Percentiles rank a stretch among this genome's conserved stretches.
These are phyloP conservation scores for Yarrowia osloensis DNA, from an alignment of 805 yeast genomes.

Conservation along the genomic window DNA sequence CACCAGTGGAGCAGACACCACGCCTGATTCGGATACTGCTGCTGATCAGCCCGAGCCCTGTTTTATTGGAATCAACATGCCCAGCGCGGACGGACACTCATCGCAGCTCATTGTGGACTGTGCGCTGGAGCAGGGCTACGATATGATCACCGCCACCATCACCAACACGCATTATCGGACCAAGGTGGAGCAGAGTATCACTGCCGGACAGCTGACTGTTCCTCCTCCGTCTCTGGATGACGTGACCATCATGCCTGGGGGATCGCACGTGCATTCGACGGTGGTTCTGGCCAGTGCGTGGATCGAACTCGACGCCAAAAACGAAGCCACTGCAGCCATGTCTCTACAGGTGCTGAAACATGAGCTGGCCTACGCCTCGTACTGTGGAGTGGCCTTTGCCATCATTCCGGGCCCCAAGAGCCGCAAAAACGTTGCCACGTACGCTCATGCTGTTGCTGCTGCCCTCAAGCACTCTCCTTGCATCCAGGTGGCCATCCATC, in stretches of 20 bases:
- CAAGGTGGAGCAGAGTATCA: conserved; percentile 13
- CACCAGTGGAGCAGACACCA: not conserved
- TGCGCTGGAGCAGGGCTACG: conserved; percentile 50
- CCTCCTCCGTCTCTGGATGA: conserved; percentile 49
- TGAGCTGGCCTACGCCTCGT: conserved; percentile 60
- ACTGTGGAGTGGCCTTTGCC: conserved; percentile 57
- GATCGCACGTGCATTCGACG: conserved; percentile 45
- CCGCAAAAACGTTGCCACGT: conserved; percentile 53
- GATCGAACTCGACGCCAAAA: conserved; percentile 65
- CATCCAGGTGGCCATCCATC: conserved; percentile 39
- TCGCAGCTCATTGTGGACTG: conserved; percentile 39
- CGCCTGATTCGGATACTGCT: not conserved
- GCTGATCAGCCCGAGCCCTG: conserved; percentile 2
- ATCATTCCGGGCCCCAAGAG: conserved; percentile 67
- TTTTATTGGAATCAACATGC: conserved; percentile 44
- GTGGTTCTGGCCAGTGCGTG: conserved; percentile 66
- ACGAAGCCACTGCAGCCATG: conserved; percentile 52
- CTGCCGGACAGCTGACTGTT: conserved; percentile 36
- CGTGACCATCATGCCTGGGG: conserved; percentile 49
- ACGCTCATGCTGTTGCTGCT: conserved; percentile 49
- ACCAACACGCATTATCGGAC: conserved; percentile 49
- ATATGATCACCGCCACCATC: conserved; percentile 55
- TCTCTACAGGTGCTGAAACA: conserved; percentile 59
- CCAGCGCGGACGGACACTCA: conserved; percentile 40
- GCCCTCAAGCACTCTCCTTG: conserved; percentile 40